Base-by-base conservation (phyloP, 768 basidiomycete species). In the Hericium rajendrae region DNA sequence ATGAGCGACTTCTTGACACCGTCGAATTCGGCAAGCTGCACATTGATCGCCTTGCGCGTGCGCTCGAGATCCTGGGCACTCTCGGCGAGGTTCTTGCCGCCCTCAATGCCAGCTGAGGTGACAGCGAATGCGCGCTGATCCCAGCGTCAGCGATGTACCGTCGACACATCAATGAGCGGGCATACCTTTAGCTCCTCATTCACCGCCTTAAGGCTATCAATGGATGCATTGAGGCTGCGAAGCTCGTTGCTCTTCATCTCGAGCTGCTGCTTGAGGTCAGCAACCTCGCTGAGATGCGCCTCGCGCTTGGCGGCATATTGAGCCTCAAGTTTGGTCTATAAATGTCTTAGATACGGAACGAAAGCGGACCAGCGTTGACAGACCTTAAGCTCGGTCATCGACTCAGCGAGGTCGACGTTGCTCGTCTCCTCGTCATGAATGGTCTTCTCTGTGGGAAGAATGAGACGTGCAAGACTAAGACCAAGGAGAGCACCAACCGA, bases 11-110 rank as follows among this genome's bases (percentile, higher is more conserved):
- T 95, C 81, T 98, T 98, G 64, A 97, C 94, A 18, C 91, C 88
- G 69, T 99, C 97, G 71, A 99, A 99, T 69, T 99, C 97, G 59
- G 94, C 91, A 58, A 95, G 84, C 68, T 98, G 95, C n/a, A 94
- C 88, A 61, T 93, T 95, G 73, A 97, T 94, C 12, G 91, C 91
- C 73, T 97, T 97, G 63, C 97, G 84, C 48, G 91, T 93, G 57
- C 95, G 82, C 73, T 99, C 97, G 63, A 97, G 83, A 73, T 99
- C 97, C 73, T 94, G 90, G 2, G 95, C 93, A 66, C 93, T 94
- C 74, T 97, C 92, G 32, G 93, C 97, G 43, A 98, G 82, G 71
- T 91, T 94, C 79, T 92, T 97, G 51, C 94, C 94, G 54, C 94
- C 94, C 69, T 95, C 93, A 64, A 95, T 93, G 52, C 97, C 95